These are phyloP conservation scores for Gossypium thurberi DNA, from an alignment of 345 rosid genomes.

Conservation along the genomic window DNA sequence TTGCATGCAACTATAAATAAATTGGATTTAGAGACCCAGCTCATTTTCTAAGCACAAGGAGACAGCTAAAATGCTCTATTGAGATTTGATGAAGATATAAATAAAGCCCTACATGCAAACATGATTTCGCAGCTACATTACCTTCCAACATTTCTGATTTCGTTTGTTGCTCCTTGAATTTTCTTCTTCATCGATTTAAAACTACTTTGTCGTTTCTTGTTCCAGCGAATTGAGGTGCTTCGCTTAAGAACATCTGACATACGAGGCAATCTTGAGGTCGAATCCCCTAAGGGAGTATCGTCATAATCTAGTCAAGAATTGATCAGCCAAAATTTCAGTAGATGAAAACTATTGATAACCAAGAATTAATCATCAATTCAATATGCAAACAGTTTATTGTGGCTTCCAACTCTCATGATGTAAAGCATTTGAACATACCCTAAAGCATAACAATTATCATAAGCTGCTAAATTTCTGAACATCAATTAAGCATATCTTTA, in stretches of 20 bases:
- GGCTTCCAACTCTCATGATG: neutral
- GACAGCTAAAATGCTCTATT: neutral
- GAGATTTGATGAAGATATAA: neutral
- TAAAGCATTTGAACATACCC: neutral
- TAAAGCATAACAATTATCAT: neutral
- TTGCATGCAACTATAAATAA: neutral
- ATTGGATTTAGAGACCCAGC: neutral
- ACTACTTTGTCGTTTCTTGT: constrained; percentile 46
- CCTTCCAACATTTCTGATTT: constrained; percentile 58
- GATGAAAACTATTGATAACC: neutral
- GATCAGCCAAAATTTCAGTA: neutral
- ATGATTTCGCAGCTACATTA: constrained; percentile 20
- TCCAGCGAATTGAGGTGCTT: constrained; percentile 67
- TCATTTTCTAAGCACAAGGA: neutral
- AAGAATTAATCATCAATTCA: neutral
- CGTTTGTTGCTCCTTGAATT: constrained; percentile 78
- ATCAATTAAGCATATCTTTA: neutral
- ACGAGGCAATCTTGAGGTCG: constrained; percentile 38
- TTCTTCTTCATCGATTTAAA: constrained; percentile 63
- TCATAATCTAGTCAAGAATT: constrained; percentile 58
- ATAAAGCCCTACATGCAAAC: neutral
- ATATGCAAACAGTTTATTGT: neutral
- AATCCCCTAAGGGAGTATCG: constrained; percentile 36
- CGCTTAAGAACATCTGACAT: constrained; percentile 58
- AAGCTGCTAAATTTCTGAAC: neutral